These are phyloP conservation scores for Trypanosoma scelopori DNA, from an alignment of 208 protist genomes.

Conservation along the genomic window DNA sequence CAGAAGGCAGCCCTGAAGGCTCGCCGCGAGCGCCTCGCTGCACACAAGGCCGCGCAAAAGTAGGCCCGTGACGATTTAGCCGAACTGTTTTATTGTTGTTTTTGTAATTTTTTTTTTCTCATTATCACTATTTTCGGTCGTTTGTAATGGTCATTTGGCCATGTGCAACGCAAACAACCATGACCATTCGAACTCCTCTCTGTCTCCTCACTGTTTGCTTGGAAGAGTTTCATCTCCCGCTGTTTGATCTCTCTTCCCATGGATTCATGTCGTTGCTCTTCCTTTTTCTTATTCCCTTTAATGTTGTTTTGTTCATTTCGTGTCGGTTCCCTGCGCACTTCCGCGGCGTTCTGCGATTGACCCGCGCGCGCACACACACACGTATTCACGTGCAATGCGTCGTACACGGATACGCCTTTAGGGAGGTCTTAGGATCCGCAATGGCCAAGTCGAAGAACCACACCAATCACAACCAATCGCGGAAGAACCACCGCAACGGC, in stretches of 20 bases:
- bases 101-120: slow-evolving; percentile 4
- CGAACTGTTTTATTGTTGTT: background rate
- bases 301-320: background rate
- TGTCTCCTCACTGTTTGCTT: background rate
- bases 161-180: background rate
- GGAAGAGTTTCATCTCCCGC: background rate
- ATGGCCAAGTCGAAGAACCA: slow-evolving; percentile 95
- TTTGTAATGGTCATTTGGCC: background rate
- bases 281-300: slow-evolving; percentile 3
- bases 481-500: slow-evolving; percentile 92
- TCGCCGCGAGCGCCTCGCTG: slow-evolving; percentile 73
- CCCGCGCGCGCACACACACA: no score
- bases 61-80: slow-evolving; percentile 1
- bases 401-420: background rate
- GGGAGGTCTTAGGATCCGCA: slow-evolving; percentile 12
- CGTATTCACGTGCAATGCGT: no score
- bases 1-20: slow-evolving; percentile 79
- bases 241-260: slow-evolving; percentile 5
- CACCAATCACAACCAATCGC: slow-evolving; percentile 93
- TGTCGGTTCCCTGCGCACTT: no score
- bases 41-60: slow-evolving; percentile 23
- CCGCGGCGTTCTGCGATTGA: no score
- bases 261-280: background rate
- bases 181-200: background rate
- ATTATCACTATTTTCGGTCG: background rate